Conservation (phyloP, 306 rosid species). For the Ceratonia siliqua region DNA sequence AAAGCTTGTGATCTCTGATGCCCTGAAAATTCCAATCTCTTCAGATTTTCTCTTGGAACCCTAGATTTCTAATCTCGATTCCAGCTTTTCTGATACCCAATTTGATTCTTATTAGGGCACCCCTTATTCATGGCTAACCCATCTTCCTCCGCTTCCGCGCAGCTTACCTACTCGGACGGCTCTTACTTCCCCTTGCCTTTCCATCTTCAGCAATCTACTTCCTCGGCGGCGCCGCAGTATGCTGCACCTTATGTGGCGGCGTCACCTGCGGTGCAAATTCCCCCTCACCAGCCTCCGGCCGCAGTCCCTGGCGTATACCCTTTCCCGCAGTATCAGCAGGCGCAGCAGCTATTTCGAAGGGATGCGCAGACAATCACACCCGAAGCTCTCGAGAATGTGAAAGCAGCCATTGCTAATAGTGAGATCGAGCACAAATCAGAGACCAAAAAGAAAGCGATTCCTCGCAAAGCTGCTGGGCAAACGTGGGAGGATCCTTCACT, state of each 20-base stretch:
- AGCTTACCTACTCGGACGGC: slow-evolving; percentile 57
- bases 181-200: slow-evolving; percentile 74
- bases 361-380: slow-evolving; percentile 82
- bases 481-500: slow-evolving; percentile 85
- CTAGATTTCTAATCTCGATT: neutral
- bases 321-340: slow-evolving; percentile 72
- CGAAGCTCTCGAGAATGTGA: slow-evolving; percentile 79
- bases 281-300: slow-evolving; percentile 43
- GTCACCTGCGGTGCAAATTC: slow-evolving; percentile 13
- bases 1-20: neutral
- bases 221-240: slow-evolving; percentile 43
- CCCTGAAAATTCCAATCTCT: neutral
- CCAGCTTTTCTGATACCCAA: slow-evolving; percentile 23
- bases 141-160: slow-evolving; percentile 49
- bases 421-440: slow-evolving; percentile 84
- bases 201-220: slow-evolving; percentile 71
- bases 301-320: slow-evolving; percentile 40
- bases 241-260: slow-evolving; percentile 44
- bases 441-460: slow-evolving; percentile 67
- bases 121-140: slow-evolving; percentile 48
- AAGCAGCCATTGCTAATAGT: slow-evolving; percentile 82
- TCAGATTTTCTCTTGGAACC: too few relatives aligned
- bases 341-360: slow-evolving; percentile 65
- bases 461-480: slow-evolving; percentile 80
- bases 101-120: neutral